phyloP scores from a whole-genome alignment of 129 eudicot genomes.

The Mikania micrantha region DNA sequence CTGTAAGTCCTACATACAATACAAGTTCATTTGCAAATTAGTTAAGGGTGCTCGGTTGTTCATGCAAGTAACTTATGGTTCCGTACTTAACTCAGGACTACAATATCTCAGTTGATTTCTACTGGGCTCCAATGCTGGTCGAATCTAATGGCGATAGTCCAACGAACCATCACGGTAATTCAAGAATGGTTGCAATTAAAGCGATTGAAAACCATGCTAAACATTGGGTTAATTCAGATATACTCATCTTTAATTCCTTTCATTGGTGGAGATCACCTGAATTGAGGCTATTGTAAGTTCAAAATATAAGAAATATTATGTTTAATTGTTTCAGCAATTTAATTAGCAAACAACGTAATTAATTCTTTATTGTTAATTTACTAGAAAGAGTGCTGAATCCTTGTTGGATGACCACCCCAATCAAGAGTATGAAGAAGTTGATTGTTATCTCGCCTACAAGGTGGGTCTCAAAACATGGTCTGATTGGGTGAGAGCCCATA shows the following conservation, averaged over 20 bases:
- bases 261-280: conserved; percentile 52
- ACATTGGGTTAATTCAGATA: conserved; percentile 51
- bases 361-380: background rate
- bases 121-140: conserved; percentile 69
- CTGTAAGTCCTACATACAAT: conserved; percentile 26
- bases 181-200: conserved; percentile 38
- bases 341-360: background rate
- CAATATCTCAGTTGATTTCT: conserved; percentile 50
- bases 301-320: background rate
- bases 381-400: conserved; percentile 25
- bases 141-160: conserved; percentile 65
- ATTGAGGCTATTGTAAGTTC: conserved; percentile 45
- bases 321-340: background rate
- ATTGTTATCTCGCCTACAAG: conserved; percentile 37
- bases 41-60: background rate
- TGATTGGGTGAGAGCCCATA: conserved; percentile 46
- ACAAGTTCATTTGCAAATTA: background rate
- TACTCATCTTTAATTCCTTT: conserved; percentile 52
- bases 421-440: conserved; percentile 38
- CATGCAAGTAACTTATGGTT: background rate
- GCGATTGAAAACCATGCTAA: conserved; percentile 51
- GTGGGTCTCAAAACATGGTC: conserved; percentile 70
- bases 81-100: conserved; percentile 31
- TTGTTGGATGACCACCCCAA: conserved; percentile 25
- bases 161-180: conserved; percentile 29